These are phyloP conservation scores for Yarrowia osloensis DNA, from an alignment of 805 yeast species.

Conservation along the genomic window DNA sequence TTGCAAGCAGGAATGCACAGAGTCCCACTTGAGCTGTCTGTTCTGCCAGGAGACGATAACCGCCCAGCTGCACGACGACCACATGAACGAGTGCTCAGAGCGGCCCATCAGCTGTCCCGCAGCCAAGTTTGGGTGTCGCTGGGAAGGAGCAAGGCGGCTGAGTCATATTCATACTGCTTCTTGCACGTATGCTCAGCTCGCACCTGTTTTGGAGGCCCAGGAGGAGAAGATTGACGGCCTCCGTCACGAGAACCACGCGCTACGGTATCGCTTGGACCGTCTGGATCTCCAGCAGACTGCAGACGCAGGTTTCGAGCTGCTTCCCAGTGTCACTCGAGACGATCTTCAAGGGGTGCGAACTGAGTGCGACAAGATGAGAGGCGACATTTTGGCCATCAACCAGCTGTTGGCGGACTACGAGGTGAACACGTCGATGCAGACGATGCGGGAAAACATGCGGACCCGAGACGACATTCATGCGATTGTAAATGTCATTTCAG, in stretches of 20 bases:
- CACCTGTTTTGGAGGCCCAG: conserved; percentile 39
- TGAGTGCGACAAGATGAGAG: conserved; percentile 44
- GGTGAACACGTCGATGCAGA: conserved; percentile 40
- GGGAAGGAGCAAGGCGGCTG: conserved; percentile 37
- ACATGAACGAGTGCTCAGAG: conserved; percentile 35
- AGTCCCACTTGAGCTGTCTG: conserved; percentile 34
- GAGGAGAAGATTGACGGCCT: conserved; percentile 38
- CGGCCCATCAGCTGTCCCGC: conserved; percentile 38
- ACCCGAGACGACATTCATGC: conserved; percentile 42
- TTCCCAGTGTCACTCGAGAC: conserved; percentile 31
- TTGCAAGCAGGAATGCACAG: conserved; percentile 32
- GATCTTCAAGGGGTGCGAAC: conserved; percentile 33
- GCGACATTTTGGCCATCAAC: conserved; percentile 41
- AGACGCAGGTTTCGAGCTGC: conserved; percentile 38
- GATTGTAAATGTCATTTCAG: conserved; percentile 40
- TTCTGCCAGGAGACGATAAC: conserved; percentile 26
- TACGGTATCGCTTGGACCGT: conserved; percentile 40
- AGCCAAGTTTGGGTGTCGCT: conserved; percentile 39
- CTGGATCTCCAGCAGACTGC: conserved; percentile 33
- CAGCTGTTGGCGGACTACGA: conserved; percentile 42
- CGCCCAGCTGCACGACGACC: conserved; percentile 33
- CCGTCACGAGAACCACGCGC: conserved; percentile 42
- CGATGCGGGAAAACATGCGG: conserved; percentile 43
- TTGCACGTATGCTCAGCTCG: conserved; percentile 39
- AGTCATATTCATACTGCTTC: conserved; percentile 34